Evolutionary conservation across 1,284 basidiomycete species (phyloP).

Genomic region (Leccinum angustisporum): DNA sequence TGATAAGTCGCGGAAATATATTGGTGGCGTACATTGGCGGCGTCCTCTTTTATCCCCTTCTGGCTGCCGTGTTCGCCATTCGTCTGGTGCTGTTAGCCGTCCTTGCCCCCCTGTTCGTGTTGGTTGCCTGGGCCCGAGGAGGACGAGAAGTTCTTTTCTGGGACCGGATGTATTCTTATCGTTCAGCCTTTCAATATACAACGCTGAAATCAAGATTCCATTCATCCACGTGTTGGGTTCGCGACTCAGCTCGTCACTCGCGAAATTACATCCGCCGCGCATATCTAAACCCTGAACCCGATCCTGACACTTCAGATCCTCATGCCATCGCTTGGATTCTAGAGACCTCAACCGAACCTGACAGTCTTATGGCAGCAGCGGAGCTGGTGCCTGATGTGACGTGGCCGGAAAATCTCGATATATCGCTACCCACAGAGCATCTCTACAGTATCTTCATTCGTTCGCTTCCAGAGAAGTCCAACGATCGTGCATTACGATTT

Average conservation of each 20-base stretch:
- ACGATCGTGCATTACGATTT: no score
- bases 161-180: background rate
- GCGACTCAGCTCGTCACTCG: background rate
- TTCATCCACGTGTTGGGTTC: background rate
- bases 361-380: conserved; percentile 11
- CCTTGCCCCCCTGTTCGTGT: background rate
- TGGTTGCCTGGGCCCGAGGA: background rate
- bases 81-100: background rate
- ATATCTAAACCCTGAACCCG: background rate
- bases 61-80: background rate
- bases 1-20: background rate
- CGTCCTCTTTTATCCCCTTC: background rate
- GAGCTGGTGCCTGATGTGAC: conserved; percentile 10
- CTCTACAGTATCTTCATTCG: conserved; percentile 8
- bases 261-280: background rate
- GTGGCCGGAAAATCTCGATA: conserved; percentile 12
- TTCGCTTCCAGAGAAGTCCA: conserved; percentile 6
- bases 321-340: conserved; percentile 14
- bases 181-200: background rate
- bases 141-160: background rate
- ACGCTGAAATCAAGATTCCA: background rate
- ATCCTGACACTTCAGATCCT: background rate
- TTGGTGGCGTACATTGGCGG: conserved; percentile 1
- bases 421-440: conserved; percentile 8
- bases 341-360: conserved; percentile 15